Base-by-base conservation (phyloP, 768 basidiomycete genomes). In the Kwoniella pini region DNA sequence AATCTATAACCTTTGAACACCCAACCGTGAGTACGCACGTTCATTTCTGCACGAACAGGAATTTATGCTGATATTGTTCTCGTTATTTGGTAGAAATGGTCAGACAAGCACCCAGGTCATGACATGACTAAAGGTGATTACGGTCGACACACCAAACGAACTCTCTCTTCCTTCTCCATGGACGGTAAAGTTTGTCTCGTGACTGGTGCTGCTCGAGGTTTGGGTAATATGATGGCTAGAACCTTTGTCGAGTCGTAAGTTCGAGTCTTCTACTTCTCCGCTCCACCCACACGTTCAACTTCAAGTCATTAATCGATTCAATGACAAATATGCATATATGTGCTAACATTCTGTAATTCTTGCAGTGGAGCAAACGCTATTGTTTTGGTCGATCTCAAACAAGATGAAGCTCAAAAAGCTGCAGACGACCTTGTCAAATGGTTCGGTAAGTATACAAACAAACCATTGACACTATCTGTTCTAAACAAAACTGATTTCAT, bases 151-250 rank as follows among this genome's bases (percentile, higher is more conserved):
- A 72, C 57, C 53, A 77, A 77, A 53, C 70, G 79, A 9, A 85
- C 86, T 4, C 82, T 94, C 36, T 84, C 87, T 10, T 82, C 84
- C 26, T 88, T 95, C 72, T 91, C 90, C 10, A 84, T 95, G 81
- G 68, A 69, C 31, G 73, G 65, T 15, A 72, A 95, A 87, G 91
- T 92, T 54, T 91, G 90, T 80, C 81, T 94, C 69, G 87, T 98
- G 51, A 98, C 95, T 38, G 95, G 95, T 45, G 95, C 87, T 54
- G 95, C 93, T 12, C 84, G 89, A 70, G 95, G 95, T 6, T 81
- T 98, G 45, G 95, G 95, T 6, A 84, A 88, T 66, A 88, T 91
- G 77, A 91, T 97, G 76, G 93, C 91, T 76, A 84, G 87, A 45
- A 92, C 92, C 12, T 93, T 97, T 78, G 71, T 93, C 66, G 86